Evolutionary conservation across 2,329 filamentous ascomycete genomes (phyloP), one percentile per base, ranked within the genome.

Genomic region (Peltaster fructicola): DNA sequence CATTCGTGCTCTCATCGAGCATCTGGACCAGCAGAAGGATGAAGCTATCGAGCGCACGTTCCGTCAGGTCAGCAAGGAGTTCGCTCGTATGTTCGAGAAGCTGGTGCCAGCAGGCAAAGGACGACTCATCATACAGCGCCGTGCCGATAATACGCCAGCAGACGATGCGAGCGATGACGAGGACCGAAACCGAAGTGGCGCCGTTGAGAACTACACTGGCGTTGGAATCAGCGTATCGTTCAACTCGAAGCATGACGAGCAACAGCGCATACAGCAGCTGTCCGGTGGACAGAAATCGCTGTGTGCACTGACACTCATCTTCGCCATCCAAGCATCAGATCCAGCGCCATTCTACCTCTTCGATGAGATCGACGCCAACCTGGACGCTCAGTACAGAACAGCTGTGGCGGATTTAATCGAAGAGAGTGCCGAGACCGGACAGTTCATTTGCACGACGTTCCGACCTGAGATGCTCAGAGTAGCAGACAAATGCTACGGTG

Each of bases 391-490:
- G 53, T 98, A 98, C 58, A 77, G 88, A 32, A 93, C 88, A 1
- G 85, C 88, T 1, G 88, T 98, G 7, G 88, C 88, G 3, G 68
- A 79, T 29, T 79, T 95, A 57, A 64, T 98, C 12, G 63, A 85
- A 44, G 65, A 57, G 39, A 45, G 48, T 23, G 49, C 40, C 15
- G 51, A 54, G 23, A 52, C 44, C 17, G 73, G 72, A 0, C 74
- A 98, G 51, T 98, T 98, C 48, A 98, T 98, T 52, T 95, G 88
- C 63, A 98, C 88, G 4, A 98, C 88, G 3, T 98, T 98, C 68
- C 66, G 88, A 30, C 88, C 88, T 1, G 88, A 98, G 56, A 93
- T 98, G 64, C 67, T 98, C 35, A 69, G 77, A 32, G 81, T 95
- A 11, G 88, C 88, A 3, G 84, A 95, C 58, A 91, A 92, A 58